Percentiles rank a stretch among this genome's conserved stretches.
phyloP scores from a whole-genome alignment of 805 yeast species.

The Zygosaccharomyces rouxii region DNA sequence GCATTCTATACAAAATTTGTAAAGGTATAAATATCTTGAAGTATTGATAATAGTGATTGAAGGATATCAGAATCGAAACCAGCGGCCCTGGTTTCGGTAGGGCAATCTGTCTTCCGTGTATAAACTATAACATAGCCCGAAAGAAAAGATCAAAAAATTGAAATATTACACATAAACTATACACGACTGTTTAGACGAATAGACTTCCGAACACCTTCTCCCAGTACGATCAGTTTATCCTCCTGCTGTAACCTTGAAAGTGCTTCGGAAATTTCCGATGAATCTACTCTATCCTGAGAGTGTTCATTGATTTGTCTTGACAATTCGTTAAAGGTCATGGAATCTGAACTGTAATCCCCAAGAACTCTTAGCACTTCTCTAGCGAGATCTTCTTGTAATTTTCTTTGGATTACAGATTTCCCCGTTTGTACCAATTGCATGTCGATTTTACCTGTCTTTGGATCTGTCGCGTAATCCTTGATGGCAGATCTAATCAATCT shows the following conservation, averaged over 20 bases:
- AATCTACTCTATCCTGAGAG: slow-evolving; percentile 58
- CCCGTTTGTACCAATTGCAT: slow-evolving; percentile 98
- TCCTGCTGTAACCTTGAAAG: slow-evolving; percentile 66
- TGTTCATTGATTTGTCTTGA: slow-evolving; percentile 57
- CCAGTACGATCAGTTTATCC: slow-evolving; percentile 61
- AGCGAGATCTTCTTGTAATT: slow-evolving; percentile 65
- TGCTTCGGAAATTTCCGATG: slow-evolving; percentile 63
- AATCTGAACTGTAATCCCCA: slow-evolving; percentile 44
- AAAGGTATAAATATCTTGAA: not conserved
- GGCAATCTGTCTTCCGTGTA: not conserved
- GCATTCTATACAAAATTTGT: not conserved
- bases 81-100: not conserved
- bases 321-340: slow-evolving; percentile 56
- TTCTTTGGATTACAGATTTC: slow-evolving; percentile 80
- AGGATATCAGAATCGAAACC: not conserved
- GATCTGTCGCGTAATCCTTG: slow-evolving; percentile 97
- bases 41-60: not conserved
- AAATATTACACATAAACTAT: slow-evolving; percentile 3
- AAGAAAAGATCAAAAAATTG: not conserved
- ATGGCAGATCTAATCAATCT: slow-evolving; percentile 89
- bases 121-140: not conserved
- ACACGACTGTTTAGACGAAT: slow-evolving; percentile 40
- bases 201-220: slow-evolving; percentile 67
- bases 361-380: slow-evolving; percentile 55
- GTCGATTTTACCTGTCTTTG: slow-evolving; percentile 92